Evolutionary conservation across 805 yeast species (phyloP).

Genomic region (Hanseniaspora clermontiae): DNA sequence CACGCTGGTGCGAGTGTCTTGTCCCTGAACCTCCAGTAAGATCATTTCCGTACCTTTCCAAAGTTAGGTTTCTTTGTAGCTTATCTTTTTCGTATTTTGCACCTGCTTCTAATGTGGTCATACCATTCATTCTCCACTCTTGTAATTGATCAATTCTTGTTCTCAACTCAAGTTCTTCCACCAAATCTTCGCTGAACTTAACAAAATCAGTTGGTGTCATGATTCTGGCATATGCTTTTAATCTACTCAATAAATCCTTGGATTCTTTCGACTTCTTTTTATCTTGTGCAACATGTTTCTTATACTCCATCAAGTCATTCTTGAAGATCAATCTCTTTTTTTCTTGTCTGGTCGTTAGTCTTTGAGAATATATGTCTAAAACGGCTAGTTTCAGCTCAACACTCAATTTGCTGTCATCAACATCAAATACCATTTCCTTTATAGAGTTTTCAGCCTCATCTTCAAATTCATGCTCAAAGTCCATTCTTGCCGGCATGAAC

Average conservation of each 20-base stretch:
- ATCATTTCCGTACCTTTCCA: constrained; percentile 38
- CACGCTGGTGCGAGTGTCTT: constrained; percentile 26
- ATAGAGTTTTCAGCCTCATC: constrained; percentile 92
- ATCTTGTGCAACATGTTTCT: constrained; percentile 67
- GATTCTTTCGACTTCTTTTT: constrained; percentile 82
- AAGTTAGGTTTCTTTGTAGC: constrained; percentile 47
- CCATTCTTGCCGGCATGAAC: constrained; percentile 96
- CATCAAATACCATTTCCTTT: constrained; percentile 90
- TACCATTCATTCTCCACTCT: constrained; percentile 85
- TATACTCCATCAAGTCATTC: constrained; percentile 70
- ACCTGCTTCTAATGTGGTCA: constrained; percentile 73
- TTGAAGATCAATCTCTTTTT: constrained; percentile 69
- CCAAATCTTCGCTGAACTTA: constrained; percentile 55
- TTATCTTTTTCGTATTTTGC: constrained; percentile 80
- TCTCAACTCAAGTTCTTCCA: constrained; percentile 67
- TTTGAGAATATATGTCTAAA: constrained; percentile 76
- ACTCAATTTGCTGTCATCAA: constrained; percentile 79
- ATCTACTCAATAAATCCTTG: constrained; percentile 59
- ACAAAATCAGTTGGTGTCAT: constrained; percentile 74
- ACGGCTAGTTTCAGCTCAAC: constrained; percentile 80
- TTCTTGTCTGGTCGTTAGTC: constrained; percentile 85
- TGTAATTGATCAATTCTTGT: constrained; percentile 79
- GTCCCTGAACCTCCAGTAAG: constrained; percentile 19
- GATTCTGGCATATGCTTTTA: constrained; percentile 70
- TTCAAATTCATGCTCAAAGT: constrained; percentile 91